Evolutionary conservation across 148 eudicot genomes (phyloP).

Genomic region (Chenopodium berlandieri): DNA sequence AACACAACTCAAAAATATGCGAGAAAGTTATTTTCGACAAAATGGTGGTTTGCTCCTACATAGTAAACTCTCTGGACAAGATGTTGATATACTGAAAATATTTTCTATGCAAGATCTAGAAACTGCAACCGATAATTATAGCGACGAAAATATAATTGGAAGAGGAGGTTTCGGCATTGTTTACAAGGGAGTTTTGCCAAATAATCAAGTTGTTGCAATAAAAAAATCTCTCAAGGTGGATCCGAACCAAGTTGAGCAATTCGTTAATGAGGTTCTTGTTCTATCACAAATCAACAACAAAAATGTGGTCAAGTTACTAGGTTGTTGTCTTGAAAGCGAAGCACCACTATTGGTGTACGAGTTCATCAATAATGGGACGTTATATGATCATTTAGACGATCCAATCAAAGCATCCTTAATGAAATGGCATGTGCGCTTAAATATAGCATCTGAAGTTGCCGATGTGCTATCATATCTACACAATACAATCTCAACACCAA

Average conservation of each 20-base stretch:
- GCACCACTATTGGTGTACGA: too few species aligned
- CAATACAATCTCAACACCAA: too few species aligned
- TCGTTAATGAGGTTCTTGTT: too few species aligned
- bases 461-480: too few species aligned
- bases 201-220: constrained; percentile 27
- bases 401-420: too few species aligned
- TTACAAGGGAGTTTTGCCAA: background rate
- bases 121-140: constrained; percentile 24
- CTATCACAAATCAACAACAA: too few species aligned
- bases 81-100: constrained; percentile 19
- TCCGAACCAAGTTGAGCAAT: constrained; percentile 8
- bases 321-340: too few species aligned
- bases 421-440: too few species aligned
- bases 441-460: too few species aligned
- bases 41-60: constrained; percentile 7
- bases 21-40: constrained; percentile 12
- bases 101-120: constrained; percentile 21
- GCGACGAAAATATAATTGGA: constrained; percentile 16
- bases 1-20: background rate
- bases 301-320: too few species aligned
- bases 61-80: constrained; percentile 11
- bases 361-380: too few species aligned
- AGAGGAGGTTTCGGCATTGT: constrained; percentile 22
- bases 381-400: too few species aligned
- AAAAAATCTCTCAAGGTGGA: constrained; percentile 29